A percentile compares a stretch with the other conserved stretches of the same genome.
Evolutionary conservation across 1,284 basidiomycete species (phyloP).

Genomic region (Puccinia polysora): DNA sequence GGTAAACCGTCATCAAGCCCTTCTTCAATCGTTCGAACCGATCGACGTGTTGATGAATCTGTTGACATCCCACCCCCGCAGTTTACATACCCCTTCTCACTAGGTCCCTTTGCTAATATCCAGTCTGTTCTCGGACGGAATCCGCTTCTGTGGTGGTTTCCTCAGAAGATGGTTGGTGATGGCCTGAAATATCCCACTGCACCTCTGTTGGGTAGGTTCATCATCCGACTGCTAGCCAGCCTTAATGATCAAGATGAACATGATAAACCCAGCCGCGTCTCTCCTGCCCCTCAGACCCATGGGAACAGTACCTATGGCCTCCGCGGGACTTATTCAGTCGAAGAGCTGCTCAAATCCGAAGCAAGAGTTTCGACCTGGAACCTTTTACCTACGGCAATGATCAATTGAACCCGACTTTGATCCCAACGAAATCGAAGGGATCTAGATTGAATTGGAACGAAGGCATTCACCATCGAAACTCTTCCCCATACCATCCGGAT

Average conservation of each 20-base stretch:
- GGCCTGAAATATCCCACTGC: conserved; percentile 47
- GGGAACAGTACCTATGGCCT: conserved; percentile 48
- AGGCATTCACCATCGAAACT: neutral
- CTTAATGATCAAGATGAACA: neutral
- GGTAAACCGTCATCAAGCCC: neutral
- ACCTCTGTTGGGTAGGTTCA: conserved; percentile 22
- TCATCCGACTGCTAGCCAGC: neutral
- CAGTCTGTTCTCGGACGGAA: conserved; percentile 47
- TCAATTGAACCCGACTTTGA: conserved; percentile 47
- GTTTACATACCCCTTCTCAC: conserved; percentile 50
- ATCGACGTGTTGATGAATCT: neutral
- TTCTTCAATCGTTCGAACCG: neutral
- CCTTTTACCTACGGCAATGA: conserved; percentile 49
- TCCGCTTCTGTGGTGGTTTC: conserved; percentile 48
- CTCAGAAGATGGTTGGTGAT: conserved; percentile 40
- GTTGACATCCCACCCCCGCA: conserved; percentile 18
- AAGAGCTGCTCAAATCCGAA: conserved; percentile 4
- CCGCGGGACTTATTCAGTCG: conserved; percentile 46
- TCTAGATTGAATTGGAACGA: neutral
- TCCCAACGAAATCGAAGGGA: conserved; percentile 19
- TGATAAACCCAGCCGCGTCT: neutral
- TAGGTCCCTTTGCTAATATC: conserved; percentile 48
- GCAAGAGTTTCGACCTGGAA: neutral
- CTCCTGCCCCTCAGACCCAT: conserved; percentile 44
- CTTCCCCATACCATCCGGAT: conserved; percentile 43